Conservation (phyloP, 129 eudicot genomes). For the Helichrysum umbraculigerum region DNA sequence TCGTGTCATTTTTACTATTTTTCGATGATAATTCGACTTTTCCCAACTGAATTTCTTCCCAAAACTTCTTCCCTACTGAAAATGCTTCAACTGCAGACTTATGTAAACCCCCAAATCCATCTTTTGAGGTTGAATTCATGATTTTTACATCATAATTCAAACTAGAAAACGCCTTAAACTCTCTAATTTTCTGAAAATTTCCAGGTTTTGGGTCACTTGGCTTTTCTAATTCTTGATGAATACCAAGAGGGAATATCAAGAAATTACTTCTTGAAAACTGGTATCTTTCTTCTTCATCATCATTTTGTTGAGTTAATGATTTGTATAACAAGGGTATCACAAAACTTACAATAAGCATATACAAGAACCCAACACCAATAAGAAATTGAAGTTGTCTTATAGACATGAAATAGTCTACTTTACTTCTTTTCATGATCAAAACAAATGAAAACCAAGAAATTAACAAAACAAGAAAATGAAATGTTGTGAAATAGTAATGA, state of each 20-base stretch:
- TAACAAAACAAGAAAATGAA: no score
- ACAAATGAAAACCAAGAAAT: no score
- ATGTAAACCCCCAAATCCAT: constrained; percentile 53
- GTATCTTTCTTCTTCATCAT: not conserved
- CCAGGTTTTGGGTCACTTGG: constrained; percentile 30
- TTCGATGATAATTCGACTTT: constrained; percentile 12
- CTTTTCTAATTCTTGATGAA: constrained; percentile 43
- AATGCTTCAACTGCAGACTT: constrained; percentile 69
- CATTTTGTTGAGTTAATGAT: constrained; percentile 34
- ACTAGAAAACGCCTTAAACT: constrained; percentile 39
- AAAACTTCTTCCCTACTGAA: constrained; percentile 56
- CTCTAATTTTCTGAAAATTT: constrained; percentile 23
- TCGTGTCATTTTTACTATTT: constrained; percentile 20
- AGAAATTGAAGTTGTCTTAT: no score
- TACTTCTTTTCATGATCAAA: no score
- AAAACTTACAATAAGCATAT: constrained; percentile 46
- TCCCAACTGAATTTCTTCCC: constrained; percentile 55
- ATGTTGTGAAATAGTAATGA: no score
- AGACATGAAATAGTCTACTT: no score
- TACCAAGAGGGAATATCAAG: constrained; percentile 28
- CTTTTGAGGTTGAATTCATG: constrained; percentile 28
- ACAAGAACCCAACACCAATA: constrained; percentile 41
- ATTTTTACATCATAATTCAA: constrained; percentile 46
- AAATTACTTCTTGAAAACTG: constrained; percentile 15
- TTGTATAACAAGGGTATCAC: constrained; percentile 63